Percentiles rank a stretch among this genome's conserved stretches.
These are phyloP conservation scores for Phytophthora cactorum DNA, from an alignment of 352 stramenopile genomes.

Conservation along the genomic window DNA sequence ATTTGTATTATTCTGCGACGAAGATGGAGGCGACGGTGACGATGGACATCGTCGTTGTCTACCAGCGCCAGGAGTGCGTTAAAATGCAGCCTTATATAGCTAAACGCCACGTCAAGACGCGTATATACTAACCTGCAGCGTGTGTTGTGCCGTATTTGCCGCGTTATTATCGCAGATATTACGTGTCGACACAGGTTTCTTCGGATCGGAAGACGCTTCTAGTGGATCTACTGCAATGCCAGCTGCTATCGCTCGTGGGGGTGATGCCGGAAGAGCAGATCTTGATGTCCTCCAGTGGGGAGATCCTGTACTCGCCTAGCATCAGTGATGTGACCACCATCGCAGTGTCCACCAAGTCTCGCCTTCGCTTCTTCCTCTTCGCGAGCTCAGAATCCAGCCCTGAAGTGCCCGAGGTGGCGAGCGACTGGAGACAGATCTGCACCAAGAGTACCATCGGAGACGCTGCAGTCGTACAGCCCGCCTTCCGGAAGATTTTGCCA, in stretches of 20 bases:
- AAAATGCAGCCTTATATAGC: background rate
- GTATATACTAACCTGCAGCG: slow-evolving; percentile 5
- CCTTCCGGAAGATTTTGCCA: slow-evolving; percentile 39
- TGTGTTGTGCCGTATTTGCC: background rate
- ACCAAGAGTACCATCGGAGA: slow-evolving; percentile 65
- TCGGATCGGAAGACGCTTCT: slow-evolving; percentile 33
- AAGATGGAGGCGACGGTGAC: slow-evolving; percentile 24
- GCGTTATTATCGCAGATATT: slow-evolving; percentile 35
- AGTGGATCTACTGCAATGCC: slow-evolving; percentile 71
- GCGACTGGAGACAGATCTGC: slow-evolving; percentile 71
- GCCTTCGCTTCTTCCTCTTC: slow-evolving; percentile 54
- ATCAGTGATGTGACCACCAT: slow-evolving; percentile 27
- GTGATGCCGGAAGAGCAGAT: slow-evolving; percentile 64
- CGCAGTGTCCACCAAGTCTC: slow-evolving; percentile 8
- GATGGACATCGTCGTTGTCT: slow-evolving; percentile 60
- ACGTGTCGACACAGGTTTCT: slow-evolving; percentile 40
- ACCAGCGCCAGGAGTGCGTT: slow-evolving; percentile 63
- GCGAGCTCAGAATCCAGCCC: slow-evolving; percentile 11
- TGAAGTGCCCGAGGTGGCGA: slow-evolving; percentile 18
- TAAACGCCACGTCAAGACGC: background rate
- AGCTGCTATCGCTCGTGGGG: slow-evolving; percentile 72
- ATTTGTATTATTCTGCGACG: background rate
- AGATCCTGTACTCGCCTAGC: slow-evolving; percentile 43
- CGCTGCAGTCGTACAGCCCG: slow-evolving; percentile 53
- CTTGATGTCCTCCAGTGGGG: slow-evolving; percentile 51